These are phyloP conservation scores for Calonectria crousiana DNA, from an alignment of 2,329 filamentous ascomycete species.

Conservation along the genomic window DNA sequence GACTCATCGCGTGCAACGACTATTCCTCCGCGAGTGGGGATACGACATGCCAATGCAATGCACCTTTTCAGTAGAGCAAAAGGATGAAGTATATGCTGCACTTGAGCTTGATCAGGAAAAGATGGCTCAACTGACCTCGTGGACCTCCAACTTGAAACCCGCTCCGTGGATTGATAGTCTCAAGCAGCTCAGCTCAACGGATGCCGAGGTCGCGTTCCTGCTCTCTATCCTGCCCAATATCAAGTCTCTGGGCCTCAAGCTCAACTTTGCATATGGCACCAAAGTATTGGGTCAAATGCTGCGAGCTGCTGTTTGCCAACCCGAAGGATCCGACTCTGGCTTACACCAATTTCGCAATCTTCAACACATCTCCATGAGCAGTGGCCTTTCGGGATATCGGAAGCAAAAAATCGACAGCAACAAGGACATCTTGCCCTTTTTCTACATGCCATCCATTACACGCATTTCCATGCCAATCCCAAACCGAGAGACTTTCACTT, in stretches of 20 bases:
- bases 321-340: background rate
- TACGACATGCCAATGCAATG: background rate
- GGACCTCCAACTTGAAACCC: background rate
- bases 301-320: slow-evolving; percentile 6
- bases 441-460: slow-evolving; percentile 2
- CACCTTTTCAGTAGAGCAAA: background rate
- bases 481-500: background rate
- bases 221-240: background rate
- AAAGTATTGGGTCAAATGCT: slow-evolving; percentile 14
- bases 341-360: slow-evolving; percentile 4
- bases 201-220: background rate
- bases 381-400: background rate
- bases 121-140: background rate
- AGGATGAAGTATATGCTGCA: background rate
- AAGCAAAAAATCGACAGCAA: slow-evolving; percentile 17
- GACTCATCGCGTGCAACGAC: background rate
- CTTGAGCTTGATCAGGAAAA: background rate
- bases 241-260: background rate
- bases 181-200: background rate
- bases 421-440: slow-evolving; percentile 6
- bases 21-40: background rate
- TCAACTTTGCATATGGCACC: slow-evolving; percentile 8
- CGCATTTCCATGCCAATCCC: background rate
- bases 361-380: slow-evolving; percentile 8
- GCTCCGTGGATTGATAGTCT: background rate